Evolutionary conservation across 1,284 basidiomycete species (phyloP).

Genomic region (Ganoderma lucidum): DNA sequence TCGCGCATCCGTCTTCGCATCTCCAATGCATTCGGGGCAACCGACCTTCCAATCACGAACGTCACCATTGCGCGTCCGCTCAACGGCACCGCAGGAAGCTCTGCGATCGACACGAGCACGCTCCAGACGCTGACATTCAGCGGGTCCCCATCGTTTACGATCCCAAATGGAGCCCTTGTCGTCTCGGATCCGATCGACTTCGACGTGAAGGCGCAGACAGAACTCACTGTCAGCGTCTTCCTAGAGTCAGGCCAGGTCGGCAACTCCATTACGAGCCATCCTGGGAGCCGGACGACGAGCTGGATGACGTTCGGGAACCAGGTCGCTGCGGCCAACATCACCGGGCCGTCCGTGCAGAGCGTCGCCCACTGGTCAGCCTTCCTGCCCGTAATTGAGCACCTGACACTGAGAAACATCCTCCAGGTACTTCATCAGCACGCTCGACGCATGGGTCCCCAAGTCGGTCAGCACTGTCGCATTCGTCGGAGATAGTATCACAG

Average conservation of each 20-base stretch:
- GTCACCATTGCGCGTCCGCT: conserved; percentile 52
- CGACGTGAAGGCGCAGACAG: conserved; percentile 45
- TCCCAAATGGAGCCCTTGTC: conserved; percentile 54
- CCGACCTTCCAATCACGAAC: conserved; percentile 52
- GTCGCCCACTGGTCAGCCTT: conserved; percentile 55
- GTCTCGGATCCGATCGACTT: conserved; percentile 56
- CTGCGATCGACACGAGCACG: conserved; percentile 45
- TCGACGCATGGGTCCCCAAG: conserved; percentile 49
- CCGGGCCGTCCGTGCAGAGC: conserved; percentile 40
- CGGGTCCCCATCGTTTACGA: conserved; percentile 47
- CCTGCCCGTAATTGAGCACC: no score
- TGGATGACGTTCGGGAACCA: conserved; percentile 53
- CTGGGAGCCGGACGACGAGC: conserved; percentile 55
- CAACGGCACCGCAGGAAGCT: conserved; percentile 46
- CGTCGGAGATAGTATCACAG: conserved; percentile 59
- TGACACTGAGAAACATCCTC: background rate
- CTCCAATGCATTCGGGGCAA: conserved; percentile 56
- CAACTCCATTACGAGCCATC: conserved; percentile 54
- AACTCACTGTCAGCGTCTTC: conserved; percentile 51
- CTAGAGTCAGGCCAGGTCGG: conserved; percentile 49
- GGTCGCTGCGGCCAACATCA: conserved; percentile 45
- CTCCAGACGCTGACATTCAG: conserved; percentile 53
- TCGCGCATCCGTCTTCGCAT: conserved; percentile 52
- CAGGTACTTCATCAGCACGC: conserved; percentile 53
- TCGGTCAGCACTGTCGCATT: conserved; percentile 47